Base-by-base conservation (phyloP, 2,329 filamentous ascomycete species). In the Claviceps sp. region DNA sequence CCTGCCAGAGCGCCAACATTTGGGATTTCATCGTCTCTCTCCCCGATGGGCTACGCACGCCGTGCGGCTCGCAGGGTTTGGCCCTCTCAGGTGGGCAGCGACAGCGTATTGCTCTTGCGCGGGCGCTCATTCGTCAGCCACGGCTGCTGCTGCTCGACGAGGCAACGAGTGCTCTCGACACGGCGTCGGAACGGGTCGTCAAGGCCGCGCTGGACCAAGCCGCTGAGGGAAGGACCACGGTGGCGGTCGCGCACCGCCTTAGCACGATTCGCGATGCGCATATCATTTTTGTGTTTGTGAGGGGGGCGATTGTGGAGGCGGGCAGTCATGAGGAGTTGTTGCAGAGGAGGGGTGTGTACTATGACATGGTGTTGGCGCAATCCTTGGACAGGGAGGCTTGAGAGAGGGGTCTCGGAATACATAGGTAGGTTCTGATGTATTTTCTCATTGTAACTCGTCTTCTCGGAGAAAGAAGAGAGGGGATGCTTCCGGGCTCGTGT, bases 321-420 rank as follows among this genome's bases (percentile, higher is more conserved):
- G 82, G 84, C 17, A 74, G 73, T 22, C 80, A 85, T 60, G 67
- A 71, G 4, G 77, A 82, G 59, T 66, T 85, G 56, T 66, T 84
- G 40, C 64, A 64, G 5, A 62, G 58, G 54, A 66, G 66, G 26
- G 75, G 75, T 0, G 57, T 72, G 47, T 80, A 80, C 58, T 72
- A 71, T 57, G 69, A 76, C 54, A 78, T 79, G 76, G 73, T 74
- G 38, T 60, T 72, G 60, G 66, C 65, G 2, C 69, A 73, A 55
- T 68, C 65, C 29, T 56, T 71, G 9, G 68, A 71, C 49, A 61
- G 64, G 38, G 65, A 46, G 14, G 5, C 44, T 4, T 46, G 26
- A 36, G n/a, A 14, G n/a, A 29, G 26, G 26, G 26, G 26, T 29
- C 26, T 29, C 26, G 26, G 26, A 8, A 29, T 11, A 29, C 26